Conservation (phyloP, 2,329 filamentous ascomycete species). For the Beauveria sp. region DNA sequence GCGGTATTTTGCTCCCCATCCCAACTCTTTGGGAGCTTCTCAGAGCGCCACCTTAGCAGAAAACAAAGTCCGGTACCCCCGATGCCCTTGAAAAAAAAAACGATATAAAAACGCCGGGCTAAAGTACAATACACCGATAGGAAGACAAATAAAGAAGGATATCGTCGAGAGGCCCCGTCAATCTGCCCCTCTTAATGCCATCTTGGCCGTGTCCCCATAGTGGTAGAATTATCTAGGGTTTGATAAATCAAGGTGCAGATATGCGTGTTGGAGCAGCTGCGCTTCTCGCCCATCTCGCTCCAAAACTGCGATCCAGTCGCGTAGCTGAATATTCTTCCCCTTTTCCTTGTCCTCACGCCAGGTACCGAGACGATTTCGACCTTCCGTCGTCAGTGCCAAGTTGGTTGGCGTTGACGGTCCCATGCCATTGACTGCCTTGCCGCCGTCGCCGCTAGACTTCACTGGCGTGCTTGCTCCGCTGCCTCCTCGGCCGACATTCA, state of each 20-base stretch:
- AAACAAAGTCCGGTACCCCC: not conserved
- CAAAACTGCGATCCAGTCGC: slow-evolving; percentile 73
- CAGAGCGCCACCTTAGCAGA: not conserved
- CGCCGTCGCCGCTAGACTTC: slow-evolving; percentile 26
- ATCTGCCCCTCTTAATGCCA: not conserved
- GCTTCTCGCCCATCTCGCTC: slow-evolving; percentile 68
- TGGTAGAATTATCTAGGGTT: slow-evolving; percentile 30
- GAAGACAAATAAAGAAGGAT: slow-evolving; percentile 15
- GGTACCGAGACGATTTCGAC: slow-evolving; percentile 58
- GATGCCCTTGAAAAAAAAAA: not conserved
- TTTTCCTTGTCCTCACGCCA: slow-evolving; percentile 73
- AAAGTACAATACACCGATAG: slow-evolving; percentile 22
- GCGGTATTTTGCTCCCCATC: not conserved
- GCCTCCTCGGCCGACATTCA: slow-evolving; percentile 47
- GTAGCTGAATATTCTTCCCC: slow-evolving; percentile 71
- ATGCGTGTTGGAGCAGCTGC: slow-evolving; percentile 53
- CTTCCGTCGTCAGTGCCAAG: slow-evolving; percentile 45
- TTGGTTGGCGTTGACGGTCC: slow-evolving; percentile 23
- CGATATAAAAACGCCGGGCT: slow-evolving; percentile 24
- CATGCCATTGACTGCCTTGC: slow-evolving; percentile 26
- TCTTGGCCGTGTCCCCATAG: slow-evolving; percentile 10
- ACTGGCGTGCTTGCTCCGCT: slow-evolving; percentile 48
- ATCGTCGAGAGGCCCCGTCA: slow-evolving; percentile 6
- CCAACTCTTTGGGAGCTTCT: not conserved
- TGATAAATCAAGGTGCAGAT: slow-evolving; percentile 43